Percentiles rank a stretch among this genome's conserved stretches.
phyloP scores from a whole-genome alignment of 1,139 yeast species.

The Kurtzmaniella quercitrusa region DNA sequence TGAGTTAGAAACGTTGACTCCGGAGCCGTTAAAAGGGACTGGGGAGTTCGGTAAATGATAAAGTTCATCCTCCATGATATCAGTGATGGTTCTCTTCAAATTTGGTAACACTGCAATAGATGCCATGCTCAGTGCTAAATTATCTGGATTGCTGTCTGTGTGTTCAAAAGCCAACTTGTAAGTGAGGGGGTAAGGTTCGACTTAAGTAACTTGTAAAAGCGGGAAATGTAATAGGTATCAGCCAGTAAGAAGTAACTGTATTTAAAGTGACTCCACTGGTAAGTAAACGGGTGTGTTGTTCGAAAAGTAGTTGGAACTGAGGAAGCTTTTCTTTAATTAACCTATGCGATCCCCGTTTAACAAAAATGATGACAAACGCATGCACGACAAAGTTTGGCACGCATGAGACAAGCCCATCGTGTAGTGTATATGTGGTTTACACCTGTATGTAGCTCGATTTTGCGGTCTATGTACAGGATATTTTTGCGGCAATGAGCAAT shows the following conservation, averaged over 20 bases:
- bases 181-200: not conserved
- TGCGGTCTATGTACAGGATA: not conserved
- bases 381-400: not conserved
- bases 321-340: not conserved
- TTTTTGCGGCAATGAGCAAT: not conserved
- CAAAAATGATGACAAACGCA: conserved; percentile 1
- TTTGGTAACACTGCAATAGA: conserved; percentile 44
- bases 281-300: not conserved
- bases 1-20: not conserved
- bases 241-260: not conserved
- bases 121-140: conserved; percentile 25
- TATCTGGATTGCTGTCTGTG: not conserved
- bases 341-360: not conserved
- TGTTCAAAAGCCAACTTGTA: not conserved
- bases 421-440: not conserved
- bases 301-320: not conserved
- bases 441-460: not conserved
- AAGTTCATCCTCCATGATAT: conserved; percentile 63
- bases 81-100: conserved; percentile 52
- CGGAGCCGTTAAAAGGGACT: not conserved
- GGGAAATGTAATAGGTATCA: not conserved
- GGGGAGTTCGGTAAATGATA: conserved; percentile 42
- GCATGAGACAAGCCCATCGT: not conserved
- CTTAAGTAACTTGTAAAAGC: too few species aligned
- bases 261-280: not conserved